Evolutionary conservation across 345 rosid genomes (phyloP).

Genomic region (Eucalyptus urophylla): DNA sequence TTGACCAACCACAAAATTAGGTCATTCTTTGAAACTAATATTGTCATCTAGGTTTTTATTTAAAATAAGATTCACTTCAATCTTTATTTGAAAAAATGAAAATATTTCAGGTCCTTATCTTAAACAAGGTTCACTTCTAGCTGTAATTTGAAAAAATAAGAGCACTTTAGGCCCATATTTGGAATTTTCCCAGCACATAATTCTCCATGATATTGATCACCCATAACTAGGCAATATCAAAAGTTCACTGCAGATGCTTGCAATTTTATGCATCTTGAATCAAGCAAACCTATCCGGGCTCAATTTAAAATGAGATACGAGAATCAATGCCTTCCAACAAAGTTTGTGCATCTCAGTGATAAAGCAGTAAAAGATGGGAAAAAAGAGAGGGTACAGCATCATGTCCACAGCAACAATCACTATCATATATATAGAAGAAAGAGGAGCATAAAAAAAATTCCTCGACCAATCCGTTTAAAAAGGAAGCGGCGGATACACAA

Average conservation of each 20-base stretch:
- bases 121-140: no score
- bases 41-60: no score
- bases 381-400: not conserved
- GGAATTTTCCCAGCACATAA: not conserved
- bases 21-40: no score
- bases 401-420: not conserved
- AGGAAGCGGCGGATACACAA: not conserved
- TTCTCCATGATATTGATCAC: not conserved
- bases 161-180: no score
- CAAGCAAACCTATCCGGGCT: not conserved
- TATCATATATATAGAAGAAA: not conserved
- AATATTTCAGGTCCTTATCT: no score
- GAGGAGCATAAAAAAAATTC: not conserved
- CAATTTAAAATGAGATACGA: not conserved
- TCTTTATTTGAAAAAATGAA: no score
- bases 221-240: not conserved
- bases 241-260: not conserved
- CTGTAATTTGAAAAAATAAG: no score
- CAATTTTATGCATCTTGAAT: not conserved
- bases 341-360: not conserved
- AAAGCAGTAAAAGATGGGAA: not conserved
- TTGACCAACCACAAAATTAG: no score
- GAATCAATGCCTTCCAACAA: not conserved
- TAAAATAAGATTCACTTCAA: no score
- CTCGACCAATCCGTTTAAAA: not conserved